Percentiles rank a stretch among this genome's conserved stretches.
phyloP scores from a whole-genome alignment of 1,284 basidiomycete genomes.

The Marasmius oreades region DNA sequence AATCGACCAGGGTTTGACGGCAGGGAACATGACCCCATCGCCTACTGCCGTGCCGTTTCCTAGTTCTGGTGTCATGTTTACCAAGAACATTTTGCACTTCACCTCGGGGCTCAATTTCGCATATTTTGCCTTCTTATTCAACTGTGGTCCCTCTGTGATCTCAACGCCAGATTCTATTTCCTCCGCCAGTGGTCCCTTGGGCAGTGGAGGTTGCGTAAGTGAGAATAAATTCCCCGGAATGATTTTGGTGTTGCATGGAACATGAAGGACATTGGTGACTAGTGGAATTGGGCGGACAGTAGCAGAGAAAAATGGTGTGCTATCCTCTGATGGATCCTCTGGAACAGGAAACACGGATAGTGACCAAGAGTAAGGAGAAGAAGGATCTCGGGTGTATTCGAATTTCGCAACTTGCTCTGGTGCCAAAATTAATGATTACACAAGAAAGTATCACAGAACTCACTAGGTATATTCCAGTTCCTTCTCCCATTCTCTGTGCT shows the following conservation, averaged over 20 bases:
- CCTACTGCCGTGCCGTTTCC: conserved; percentile 3
- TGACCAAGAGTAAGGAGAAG: conserved; percentile 7
- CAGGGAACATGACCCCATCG: conserved; percentile 8
- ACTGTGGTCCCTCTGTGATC: background rate
- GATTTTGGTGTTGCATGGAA: conserved; percentile 1
- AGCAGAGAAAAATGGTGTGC: conserved; percentile 12
- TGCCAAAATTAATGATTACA: background rate
- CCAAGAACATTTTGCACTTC: background rate
- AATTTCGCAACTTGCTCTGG: conserved; percentile 14
- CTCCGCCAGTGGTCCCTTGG: conserved; percentile 6
- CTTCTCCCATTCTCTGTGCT: conserved; percentile 8
- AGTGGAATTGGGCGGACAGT: conserved; percentile 10
- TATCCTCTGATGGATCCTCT: background rate
- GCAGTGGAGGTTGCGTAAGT: conserved; percentile 11
- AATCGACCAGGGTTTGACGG: conserved; percentile 3
- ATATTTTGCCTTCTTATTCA: conserved; percentile 4
- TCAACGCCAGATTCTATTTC: conserved; percentile 1
- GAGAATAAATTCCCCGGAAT: background rate
- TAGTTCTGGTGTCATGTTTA: background rate
- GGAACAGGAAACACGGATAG: conserved; percentile 6
- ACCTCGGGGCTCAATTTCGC: conserved; percentile 1
- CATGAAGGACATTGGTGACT: conserved; percentile 2
- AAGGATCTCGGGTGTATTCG: conserved; percentile 5
- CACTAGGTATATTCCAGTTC: conserved; percentile 16
- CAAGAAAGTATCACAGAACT: background rate